Base-by-base conservation (phyloP, 768 basidiomycete genomes). In the Thelephora ganbajun region DNA sequence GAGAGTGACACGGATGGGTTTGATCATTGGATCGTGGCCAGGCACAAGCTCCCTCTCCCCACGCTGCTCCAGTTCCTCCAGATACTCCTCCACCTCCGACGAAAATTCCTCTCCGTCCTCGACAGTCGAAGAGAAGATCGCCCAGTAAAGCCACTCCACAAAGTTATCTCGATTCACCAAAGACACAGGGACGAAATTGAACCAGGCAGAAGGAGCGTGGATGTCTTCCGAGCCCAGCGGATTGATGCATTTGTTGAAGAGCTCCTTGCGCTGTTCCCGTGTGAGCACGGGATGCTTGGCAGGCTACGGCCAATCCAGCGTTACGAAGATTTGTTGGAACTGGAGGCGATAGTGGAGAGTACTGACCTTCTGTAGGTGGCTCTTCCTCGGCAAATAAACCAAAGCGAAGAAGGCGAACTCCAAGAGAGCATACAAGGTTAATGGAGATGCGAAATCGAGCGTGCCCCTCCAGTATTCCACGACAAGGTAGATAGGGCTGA, bases 141-240 rank as follows among this genome's bases (percentile, higher is more conserved):
- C 73, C 79, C 79, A 83, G 5, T 77, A 63, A n/a, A 82, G 57
- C 80, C 79, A 83, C 42, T 79, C 76, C 5, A 65, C 43, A 35
- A 73, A 59, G 50, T 82, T 79, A 14, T 71, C 66, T 16, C 68
- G 68, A 44, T 63, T 66, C 45, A 74, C 55, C 7, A 43, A 53
- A 37, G 42, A 19, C 6, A 54, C 42, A 22, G 60, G 45, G 1
- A 61, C 43, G 4, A 62, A 63, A 6, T 68, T 57, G 58, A 82
- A 81, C 78, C 80, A 83, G 22, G 72, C 74, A 2, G 65, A 64
- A 0, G 68, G 64, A 35, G 66, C 62, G 23, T 65, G 58, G 3
- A 51, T 50, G 34, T 55, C 51, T 14, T 41, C 39, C 4, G 39
- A 5, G 11, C 49, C 51, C 55, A 52, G 13, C 55, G 56, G 14